A percentile compares a stretch with the other conserved stretches of the same genome.
These are phyloP conservation scores for Tricholoma saponaceum DNA, from an alignment of 768 basidiomycete species.

Conservation along the genomic window DNA sequence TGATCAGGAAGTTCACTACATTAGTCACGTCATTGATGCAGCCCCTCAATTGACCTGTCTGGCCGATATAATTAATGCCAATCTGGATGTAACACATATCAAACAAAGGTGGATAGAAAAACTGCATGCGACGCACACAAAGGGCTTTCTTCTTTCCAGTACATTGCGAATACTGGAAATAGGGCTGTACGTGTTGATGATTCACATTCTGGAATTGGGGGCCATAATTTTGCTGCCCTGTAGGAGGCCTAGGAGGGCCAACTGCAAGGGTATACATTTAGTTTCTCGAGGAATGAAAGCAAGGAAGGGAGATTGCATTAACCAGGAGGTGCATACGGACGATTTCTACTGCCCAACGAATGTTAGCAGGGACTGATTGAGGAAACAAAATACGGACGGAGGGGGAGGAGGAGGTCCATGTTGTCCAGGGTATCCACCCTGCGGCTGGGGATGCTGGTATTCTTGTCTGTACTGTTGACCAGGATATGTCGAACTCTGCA, in stretches of 20 bases:
- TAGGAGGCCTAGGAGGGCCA: conserved; percentile 49
- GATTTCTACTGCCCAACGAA: conserved; percentile 3
- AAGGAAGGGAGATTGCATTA: conserved; percentile 1
- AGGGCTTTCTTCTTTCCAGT: conserved; percentile 86
- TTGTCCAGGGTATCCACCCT: conserved; percentile 26
- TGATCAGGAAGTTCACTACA: conserved; percentile 68
- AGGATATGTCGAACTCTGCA: conserved; percentile 32
- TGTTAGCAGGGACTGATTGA: conserved; percentile 1
- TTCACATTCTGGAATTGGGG: conserved; percentile 47
- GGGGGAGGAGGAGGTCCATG: conserved; percentile 15
- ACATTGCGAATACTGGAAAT: conserved; percentile 88
- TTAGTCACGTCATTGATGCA: conserved; percentile 93
- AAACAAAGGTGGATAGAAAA: background rate
- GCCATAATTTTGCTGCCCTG: conserved; percentile 58
- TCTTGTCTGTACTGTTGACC: conserved; percentile 38
- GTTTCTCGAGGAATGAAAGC: background rate
- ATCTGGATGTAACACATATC: conserved; percentile 42
- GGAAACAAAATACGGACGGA: conserved; percentile 6
- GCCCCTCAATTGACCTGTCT: conserved; percentile 63
- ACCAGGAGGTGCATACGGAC: conserved; percentile 23
- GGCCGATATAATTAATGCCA: conserved; percentile 84
- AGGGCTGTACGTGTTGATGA: conserved; percentile 49
- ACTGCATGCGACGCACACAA: conserved; percentile 49
- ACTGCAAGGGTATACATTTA: conserved; percentile 7
- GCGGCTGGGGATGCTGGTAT: conserved; percentile 17